phyloP scores from a whole-genome alignment of 352 stramenopile species.

The Globisporangium viniferum region DNA sequence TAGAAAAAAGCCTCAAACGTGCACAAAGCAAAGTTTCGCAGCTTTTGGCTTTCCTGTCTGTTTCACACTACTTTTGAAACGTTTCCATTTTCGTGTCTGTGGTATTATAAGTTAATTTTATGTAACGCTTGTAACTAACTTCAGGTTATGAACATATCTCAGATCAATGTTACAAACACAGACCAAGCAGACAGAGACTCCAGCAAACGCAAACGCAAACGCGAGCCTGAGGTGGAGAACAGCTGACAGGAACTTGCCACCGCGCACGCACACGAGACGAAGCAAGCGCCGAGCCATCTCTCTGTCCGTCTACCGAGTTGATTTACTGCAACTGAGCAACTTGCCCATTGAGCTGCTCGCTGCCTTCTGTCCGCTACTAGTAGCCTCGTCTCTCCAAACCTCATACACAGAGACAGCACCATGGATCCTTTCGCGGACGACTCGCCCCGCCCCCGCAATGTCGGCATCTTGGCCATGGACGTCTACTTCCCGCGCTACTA shows the following conservation, averaged over 20 bases:
- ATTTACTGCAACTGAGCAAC: too few species aligned
- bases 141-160: too few species aligned
- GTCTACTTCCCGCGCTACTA: slow-evolving; percentile 95
- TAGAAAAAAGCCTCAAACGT: neutral
- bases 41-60: neutral
- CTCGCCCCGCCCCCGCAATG: slow-evolving; percentile 53
- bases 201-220: too few species aligned
- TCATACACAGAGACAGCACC: neutral
- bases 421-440: slow-evolving; percentile 14
- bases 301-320: neutral
- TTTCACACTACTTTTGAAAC: too few species aligned
- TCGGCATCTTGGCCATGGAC: slow-evolving; percentile 97
- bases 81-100: too few species aligned
- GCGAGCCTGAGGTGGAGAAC: neutral
- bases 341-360: neutral
- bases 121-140: too few species aligned
- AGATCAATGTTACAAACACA: too few species aligned
- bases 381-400: too few species aligned
- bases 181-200: too few species aligned
- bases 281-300: neutral
- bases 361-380: neutral
- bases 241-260: neutral
- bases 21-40: neutral
- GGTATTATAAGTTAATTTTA: too few species aligned
- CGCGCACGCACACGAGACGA: neutral